Evolutionary conservation across 2,329 filamentous ascomycete genomes (phyloP).

Genomic region (Ophiognomonia clavigignenti-juglandacearum): DNA sequence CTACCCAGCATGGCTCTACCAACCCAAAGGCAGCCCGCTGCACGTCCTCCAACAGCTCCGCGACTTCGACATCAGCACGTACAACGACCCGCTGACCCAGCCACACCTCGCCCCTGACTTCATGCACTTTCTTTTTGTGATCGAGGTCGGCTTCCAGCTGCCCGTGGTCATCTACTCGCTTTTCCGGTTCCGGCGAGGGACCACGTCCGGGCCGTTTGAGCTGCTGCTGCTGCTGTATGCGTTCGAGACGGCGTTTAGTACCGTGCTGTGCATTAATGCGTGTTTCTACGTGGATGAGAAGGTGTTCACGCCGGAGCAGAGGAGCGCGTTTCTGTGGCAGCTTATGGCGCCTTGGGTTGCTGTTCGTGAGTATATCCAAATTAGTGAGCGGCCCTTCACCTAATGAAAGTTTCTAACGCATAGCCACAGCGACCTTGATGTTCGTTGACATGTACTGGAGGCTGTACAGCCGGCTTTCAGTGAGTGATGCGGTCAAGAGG

Average conservation of each 20-base stretch:
- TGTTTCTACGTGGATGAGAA: conserved; percentile 42
- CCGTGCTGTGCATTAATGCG: conserved; percentile 46
- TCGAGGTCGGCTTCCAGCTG: conserved; percentile 47
- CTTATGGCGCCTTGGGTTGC: conserved; percentile 48
- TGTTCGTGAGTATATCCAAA: conserved; percentile 40
- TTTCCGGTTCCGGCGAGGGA: conserved; percentile 28
- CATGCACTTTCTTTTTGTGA: conserved; percentile 45
- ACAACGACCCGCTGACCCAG: conserved; percentile 50
- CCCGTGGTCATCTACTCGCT: conserved; percentile 46
- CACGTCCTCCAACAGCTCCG: conserved; percentile 43
- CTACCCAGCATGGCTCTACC: conserved; percentile 45
- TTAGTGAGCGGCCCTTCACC: not conserved
- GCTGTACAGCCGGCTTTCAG: conserved; percentile 39
- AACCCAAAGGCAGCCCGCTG: conserved; percentile 36
- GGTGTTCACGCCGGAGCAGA: conserved; percentile 38
- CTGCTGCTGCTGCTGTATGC: conserved; percentile 48
- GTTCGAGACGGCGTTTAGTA: conserved; percentile 46
- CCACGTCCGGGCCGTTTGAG: conserved; percentile 38
- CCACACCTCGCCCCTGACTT: conserved; percentile 36
- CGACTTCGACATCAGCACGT: conserved; percentile 39
- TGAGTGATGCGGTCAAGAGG: conserved; percentile 33
- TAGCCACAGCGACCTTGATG: conserved; percentile 44
- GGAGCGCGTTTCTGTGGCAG: conserved; percentile 40
- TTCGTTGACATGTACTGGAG: conserved; percentile 51
- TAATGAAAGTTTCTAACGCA: not conserved